These are phyloP conservation scores for Domatiomyces catenatus DNA, from an alignment of 2,329 filamentous ascomycete species.

Conservation along the genomic window DNA sequence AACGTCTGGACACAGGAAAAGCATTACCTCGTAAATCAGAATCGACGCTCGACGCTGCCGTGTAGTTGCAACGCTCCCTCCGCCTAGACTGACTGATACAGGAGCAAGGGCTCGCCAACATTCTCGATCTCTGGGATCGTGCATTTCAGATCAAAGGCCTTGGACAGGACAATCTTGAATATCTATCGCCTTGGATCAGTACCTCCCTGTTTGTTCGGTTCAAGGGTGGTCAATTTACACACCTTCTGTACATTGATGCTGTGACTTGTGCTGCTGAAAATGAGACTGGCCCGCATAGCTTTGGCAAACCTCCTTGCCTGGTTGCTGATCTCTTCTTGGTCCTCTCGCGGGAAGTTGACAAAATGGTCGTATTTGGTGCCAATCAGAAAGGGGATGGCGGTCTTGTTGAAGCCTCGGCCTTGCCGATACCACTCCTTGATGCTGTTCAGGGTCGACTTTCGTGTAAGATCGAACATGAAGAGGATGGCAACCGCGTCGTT, in stretches of 20 bases:
- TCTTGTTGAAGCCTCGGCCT: slow-evolving; percentile 97
- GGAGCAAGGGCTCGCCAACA: slow-evolving; percentile 81
- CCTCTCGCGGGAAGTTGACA: slow-evolving; percentile 92
- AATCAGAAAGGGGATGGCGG: slow-evolving; percentile 92
- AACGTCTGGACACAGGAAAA: neutral
- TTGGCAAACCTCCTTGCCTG: slow-evolving; percentile 93
- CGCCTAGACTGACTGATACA: slow-evolving; percentile 53
- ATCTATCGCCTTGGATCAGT: slow-evolving; percentile 46
- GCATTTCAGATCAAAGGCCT: slow-evolving; percentile 96
- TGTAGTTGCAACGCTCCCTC: neutral
- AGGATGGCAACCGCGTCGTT: slow-evolving; percentile 97
- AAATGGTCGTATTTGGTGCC: slow-evolving; percentile 99
- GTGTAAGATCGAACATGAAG: slow-evolving; percentile 98
- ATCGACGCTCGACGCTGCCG: neutral
- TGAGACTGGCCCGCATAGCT: slow-evolving; percentile 92
- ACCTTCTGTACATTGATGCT: slow-evolving; percentile 99
- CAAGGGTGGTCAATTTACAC: slow-evolving; percentile 13
- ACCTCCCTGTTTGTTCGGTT: slow-evolving; percentile 3
- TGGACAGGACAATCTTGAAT: slow-evolving; percentile 98
- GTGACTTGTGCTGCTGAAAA: slow-evolving; percentile 97
- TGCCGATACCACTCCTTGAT: slow-evolving; percentile 99
- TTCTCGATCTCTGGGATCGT: slow-evolving; percentile 99
- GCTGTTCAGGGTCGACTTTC: slow-evolving; percentile 95
- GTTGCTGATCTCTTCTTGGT: slow-evolving; percentile 96
- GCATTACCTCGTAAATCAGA: neutral